phyloP scores from a whole-genome alignment of 176 grass and related monocot genomes.

The Pontederia paniculata region DNA sequence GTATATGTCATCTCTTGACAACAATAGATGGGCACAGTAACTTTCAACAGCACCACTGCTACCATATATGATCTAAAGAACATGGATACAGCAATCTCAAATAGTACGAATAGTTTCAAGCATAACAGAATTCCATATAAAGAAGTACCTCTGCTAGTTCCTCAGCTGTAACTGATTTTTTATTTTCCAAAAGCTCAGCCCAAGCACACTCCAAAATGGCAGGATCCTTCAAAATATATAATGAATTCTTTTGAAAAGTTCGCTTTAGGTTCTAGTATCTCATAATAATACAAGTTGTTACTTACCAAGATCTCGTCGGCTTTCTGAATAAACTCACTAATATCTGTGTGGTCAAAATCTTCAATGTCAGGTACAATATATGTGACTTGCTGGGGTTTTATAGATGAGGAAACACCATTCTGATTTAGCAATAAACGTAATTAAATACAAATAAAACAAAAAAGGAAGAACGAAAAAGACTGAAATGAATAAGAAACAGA shows the following conservation, averaged over 20 bases:
- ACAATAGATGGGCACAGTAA: slow-evolving; percentile 79
- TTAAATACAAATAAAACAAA: slow-evolving; percentile 15
- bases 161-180: slow-evolving; percentile 67
- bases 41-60: slow-evolving; percentile 72
- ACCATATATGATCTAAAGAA: slow-evolving; percentile 77
- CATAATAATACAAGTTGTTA: slow-evolving; percentile 12
- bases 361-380: slow-evolving; percentile 76
- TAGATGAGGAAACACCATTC: slow-evolving; percentile 67
- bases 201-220: slow-evolving; percentile 80
- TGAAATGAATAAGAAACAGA: not conserved
- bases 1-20: slow-evolving; percentile 90
- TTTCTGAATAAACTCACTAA: slow-evolving; percentile 73
- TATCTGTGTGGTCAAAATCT: slow-evolving; percentile 56
- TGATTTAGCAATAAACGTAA: slow-evolving; percentile 28
- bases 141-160: slow-evolving; percentile 75
- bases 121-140: not conserved
- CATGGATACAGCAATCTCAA: slow-evolving; percentile 13
- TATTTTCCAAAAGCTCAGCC: slow-evolving; percentile 83
- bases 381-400: slow-evolving; percentile 86
- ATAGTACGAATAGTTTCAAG: slow-evolving; percentile 6
- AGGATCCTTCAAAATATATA: slow-evolving; percentile 45
- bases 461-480: not conserved
- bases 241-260: slow-evolving; percentile 13
- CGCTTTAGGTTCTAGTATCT: not conserved
- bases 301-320: slow-evolving; percentile 64